Evolutionary conservation across 495 filamentous ascomycete species (phyloP).

Genomic region (Neurospora terricola): DNA sequence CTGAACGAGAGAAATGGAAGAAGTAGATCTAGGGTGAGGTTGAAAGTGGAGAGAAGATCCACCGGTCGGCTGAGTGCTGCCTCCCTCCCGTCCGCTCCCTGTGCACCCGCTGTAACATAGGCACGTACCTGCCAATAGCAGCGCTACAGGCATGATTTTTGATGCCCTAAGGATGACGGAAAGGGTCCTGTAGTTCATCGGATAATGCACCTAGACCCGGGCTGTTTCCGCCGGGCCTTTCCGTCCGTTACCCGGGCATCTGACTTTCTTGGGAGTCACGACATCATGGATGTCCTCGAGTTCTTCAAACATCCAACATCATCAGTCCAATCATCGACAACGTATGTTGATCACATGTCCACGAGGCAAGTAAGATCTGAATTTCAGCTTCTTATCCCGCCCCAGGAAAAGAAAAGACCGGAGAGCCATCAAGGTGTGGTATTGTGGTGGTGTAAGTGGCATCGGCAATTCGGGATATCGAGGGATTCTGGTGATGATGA

Average conservation of each 20-base stretch:
- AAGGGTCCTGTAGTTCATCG: conserved; percentile 6
- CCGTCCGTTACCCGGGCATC: background rate
- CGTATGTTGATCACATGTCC: background rate
- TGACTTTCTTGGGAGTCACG: background rate
- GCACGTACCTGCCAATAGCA: background rate
- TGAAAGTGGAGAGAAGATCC: background rate
- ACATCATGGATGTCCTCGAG: background rate
- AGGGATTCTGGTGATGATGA: background rate
- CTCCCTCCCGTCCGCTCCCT: background rate
- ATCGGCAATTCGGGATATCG: background rate
- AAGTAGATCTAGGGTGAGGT: background rate
- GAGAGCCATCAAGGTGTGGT: background rate
- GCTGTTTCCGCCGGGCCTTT: background rate
- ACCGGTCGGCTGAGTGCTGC: background rate
- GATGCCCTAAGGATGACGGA: background rate
- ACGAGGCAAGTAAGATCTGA: background rate
- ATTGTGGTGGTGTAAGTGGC: background rate
- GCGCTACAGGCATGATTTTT: background rate
- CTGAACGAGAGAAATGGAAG: background rate
- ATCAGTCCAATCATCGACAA: background rate
- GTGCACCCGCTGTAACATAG: background rate
- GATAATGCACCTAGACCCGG: conserved; percentile 19
- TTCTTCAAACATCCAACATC: background rate
- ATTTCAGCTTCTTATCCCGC: background rate
- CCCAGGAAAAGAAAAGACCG: background rate